Percentiles rank a stretch among this genome's conserved stretches.
Evolutionary conservation across 345 rosid genomes (phyloP).

Genomic region (Excoecaria cochinchinensis): DNA sequence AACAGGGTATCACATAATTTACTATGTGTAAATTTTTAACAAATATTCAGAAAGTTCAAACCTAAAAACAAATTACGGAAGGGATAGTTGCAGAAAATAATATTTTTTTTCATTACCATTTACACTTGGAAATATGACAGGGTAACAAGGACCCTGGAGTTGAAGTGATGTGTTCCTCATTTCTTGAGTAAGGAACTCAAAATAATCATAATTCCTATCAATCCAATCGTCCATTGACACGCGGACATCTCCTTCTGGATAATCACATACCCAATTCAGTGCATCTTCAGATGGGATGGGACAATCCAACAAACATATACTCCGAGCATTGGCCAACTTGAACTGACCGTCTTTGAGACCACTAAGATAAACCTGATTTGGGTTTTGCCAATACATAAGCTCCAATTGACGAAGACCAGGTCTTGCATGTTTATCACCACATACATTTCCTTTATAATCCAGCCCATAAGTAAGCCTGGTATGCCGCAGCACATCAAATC

Average conservation of each 20-base stretch:
- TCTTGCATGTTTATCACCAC: slow-evolving; percentile 79
- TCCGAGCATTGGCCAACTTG: slow-evolving; percentile 74
- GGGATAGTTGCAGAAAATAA: slow-evolving; percentile 2
- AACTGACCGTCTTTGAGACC: slow-evolving; percentile 77
- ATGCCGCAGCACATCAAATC: slow-evolving; percentile 23
- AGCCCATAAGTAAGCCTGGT: slow-evolving; percentile 88
- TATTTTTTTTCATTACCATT: slow-evolving; percentile 57
- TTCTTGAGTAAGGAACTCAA: slow-evolving; percentile 83
- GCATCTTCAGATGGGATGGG: slow-evolving; percentile 77
- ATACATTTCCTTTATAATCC: slow-evolving; percentile 95
- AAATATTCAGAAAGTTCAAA: slow-evolving; percentile 5
- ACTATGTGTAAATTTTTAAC: too few relatives aligned
- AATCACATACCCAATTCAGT: slow-evolving; percentile 94
- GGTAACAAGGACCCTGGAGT: slow-evolving; percentile 99
- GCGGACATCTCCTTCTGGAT: slow-evolving; percentile 93
- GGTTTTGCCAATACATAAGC: slow-evolving; percentile 87
- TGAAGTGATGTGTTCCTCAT: slow-evolving; percentile 91
- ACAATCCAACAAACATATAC: slow-evolving; percentile 86
- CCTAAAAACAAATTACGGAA: neutral
- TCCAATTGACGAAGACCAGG: slow-evolving; percentile 73
- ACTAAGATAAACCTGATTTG: slow-evolving; percentile 92
- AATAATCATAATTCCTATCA: slow-evolving; percentile 84
- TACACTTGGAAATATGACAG: slow-evolving; percentile 83
- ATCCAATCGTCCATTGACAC: slow-evolving; percentile 81
- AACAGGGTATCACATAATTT: neutral